These are phyloP conservation scores for Penicillium goetzii DNA, from an alignment of 495 filamentous ascomycete genomes.

Conservation along the genomic window DNA sequence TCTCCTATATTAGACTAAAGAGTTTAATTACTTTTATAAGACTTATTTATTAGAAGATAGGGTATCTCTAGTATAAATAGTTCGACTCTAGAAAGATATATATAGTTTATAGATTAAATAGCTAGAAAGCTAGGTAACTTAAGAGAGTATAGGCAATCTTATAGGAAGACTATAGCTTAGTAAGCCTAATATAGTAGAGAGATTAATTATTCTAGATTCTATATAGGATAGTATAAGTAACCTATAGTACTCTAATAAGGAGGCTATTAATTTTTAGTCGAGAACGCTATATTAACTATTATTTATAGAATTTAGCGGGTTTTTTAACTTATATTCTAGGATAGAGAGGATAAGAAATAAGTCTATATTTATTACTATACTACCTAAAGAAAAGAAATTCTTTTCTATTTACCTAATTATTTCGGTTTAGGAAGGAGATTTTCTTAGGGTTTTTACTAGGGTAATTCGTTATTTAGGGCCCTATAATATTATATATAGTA, in stretches of 20 bases:
- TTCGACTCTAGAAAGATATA: background rate
- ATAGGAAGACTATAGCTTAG: background rate
- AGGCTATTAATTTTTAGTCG: background rate
- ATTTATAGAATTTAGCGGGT: background rate
- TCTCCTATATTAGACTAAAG: background rate
- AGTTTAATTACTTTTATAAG: background rate
- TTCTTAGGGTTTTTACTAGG: constrained; percentile 28
- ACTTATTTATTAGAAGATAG: background rate
- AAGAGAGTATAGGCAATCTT: background rate
- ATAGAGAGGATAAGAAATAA: background rate
- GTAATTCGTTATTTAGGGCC: constrained; percentile 26
- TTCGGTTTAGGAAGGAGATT: constrained; percentile 21
- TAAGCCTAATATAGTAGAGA: background rate
- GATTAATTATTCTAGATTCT: background rate
- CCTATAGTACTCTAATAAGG: background rate
- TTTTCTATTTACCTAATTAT: constrained; percentile 22
- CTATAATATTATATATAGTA: constrained; percentile 14
- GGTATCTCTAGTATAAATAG: background rate
- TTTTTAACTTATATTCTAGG: background rate
- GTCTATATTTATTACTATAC: constrained; percentile 10
- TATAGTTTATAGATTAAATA: background rate
- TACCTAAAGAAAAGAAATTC: constrained; percentile 14
- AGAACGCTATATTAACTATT: background rate
- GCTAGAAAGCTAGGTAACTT: background rate
- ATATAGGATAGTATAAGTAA: background rate